A percentile compares a stretch with the other conserved stretches of the same genome.
These are phyloP conservation scores for Boechera divaricarpa DNA, from an alignment of 345 rosid genomes.

Conservation along the genomic window DNA sequence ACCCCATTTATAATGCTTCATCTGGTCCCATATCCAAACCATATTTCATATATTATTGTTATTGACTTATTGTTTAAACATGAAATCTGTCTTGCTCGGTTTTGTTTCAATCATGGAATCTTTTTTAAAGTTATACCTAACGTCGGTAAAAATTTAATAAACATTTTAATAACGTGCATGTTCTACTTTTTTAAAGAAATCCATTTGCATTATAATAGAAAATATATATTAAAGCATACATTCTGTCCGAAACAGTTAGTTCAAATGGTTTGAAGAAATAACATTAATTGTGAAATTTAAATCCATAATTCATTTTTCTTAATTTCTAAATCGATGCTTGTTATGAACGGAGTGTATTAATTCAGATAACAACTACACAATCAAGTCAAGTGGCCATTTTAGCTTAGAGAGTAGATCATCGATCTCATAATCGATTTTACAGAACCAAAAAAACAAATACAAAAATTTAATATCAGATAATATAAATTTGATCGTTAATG, in stretches of 20 bases:
- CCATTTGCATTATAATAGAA: conserved; percentile 22
- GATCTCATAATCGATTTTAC: too few relatives aligned
- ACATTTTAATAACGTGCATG: conserved; percentile 9
- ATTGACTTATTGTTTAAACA: neutral
- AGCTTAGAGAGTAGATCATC: too few relatives aligned
- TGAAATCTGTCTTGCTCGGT: neutral
- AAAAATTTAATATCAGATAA: too few relatives aligned
- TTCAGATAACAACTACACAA: too few relatives aligned
- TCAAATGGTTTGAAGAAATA: neutral
- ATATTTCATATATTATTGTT: neutral
- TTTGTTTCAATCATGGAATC: conserved; percentile 21
- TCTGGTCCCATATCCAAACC: conserved; percentile 38
- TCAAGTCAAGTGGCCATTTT: too few relatives aligned
- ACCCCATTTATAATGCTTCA: conserved; percentile 37
- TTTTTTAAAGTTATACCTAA: conserved; percentile 41
- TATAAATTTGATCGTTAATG: too few relatives aligned
- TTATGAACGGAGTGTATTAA: too few relatives aligned
- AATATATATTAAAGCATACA: neutral
- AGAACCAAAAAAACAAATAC: too few relatives aligned
- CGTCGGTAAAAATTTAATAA: conserved; percentile 15
- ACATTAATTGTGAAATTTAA: too few relatives aligned
- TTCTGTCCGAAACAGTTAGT: neutral
- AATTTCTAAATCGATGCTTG: too few relatives aligned
- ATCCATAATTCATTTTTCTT: too few relatives aligned
- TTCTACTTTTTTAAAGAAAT: conserved; percentile 17